These are phyloP conservation scores for Lachnellula occidentalis DNA, from an alignment of 2,329 filamentous ascomycete genomes.

Conservation along the genomic window DNA sequence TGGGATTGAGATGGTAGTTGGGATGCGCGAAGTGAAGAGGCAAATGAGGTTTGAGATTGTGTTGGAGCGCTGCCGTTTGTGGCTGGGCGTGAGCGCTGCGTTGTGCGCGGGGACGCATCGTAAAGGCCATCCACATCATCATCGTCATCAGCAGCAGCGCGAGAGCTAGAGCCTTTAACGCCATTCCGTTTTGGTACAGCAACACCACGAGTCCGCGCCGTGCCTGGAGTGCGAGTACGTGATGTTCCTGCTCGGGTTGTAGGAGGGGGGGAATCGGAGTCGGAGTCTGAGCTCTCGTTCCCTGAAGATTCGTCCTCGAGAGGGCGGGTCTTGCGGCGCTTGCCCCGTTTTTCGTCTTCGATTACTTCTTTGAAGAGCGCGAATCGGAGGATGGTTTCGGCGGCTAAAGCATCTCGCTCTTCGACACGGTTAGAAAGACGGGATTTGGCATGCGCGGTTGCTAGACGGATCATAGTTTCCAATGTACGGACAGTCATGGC, in stretches of 20 bases:
- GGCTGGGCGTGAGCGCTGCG: constrained; percentile 18
- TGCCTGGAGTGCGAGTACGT: constrained; percentile 29
- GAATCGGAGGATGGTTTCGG: constrained; percentile 86
- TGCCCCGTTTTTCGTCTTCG: constrained; percentile 71
- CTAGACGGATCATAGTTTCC: constrained; percentile 95
- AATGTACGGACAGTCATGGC: constrained; percentile 96
- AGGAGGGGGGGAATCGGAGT: constrained; percentile 29
- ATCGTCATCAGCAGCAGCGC: constrained; percentile 42
- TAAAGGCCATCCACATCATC: constrained; percentile 38
- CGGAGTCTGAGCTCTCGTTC: constrained; percentile 53
- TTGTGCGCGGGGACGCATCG: constrained; percentile 26
- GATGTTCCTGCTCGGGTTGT: constrained; percentile 26
- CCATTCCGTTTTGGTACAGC: constrained; percentile 25
- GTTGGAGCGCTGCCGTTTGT: constrained; percentile 11
- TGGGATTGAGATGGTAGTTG: constrained; percentile 27
- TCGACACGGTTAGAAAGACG: constrained; percentile 84
- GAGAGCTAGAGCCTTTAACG: constrained; percentile 27
- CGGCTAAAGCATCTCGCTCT: constrained; percentile 79
- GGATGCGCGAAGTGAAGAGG: constrained; percentile 35
- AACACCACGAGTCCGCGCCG: constrained; percentile 30
- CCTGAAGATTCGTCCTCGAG: constrained; percentile 53
- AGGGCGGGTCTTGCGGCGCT: constrained; percentile 66
- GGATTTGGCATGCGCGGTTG: constrained; percentile 91
- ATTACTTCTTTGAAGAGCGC: constrained; percentile 96
- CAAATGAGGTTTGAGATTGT: constrained; percentile 34